Conservation (phyloP, 2,329 filamentous ascomycete species). For the Trichophyton schoenleinii region DNA sequence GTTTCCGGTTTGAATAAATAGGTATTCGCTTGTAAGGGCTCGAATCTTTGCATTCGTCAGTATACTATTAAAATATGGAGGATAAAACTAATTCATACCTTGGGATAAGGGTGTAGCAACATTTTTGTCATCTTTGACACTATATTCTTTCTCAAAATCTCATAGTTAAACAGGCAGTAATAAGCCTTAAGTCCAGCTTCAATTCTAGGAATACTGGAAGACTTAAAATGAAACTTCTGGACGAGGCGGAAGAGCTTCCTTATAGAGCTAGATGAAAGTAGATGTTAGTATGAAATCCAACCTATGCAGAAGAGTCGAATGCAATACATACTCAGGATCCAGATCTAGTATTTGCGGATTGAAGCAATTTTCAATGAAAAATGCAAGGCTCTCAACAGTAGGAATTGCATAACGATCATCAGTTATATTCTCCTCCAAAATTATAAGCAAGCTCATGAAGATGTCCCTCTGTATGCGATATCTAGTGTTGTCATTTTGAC, state of each 20-base stretch:
- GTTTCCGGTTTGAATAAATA: conserved; percentile 25
- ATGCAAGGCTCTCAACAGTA: conserved; percentile 62
- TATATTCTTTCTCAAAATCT: conserved; percentile 42
- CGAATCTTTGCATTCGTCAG: conserved; percentile 22
- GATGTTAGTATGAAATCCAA: background rate
- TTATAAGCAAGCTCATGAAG: conserved; percentile 41
- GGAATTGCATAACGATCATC: conserved; percentile 63
- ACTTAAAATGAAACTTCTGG: conserved; percentile 72
- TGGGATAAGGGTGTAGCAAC: conserved; percentile 71
- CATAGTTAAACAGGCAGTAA: conserved; percentile 50
- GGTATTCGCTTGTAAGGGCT: conserved; percentile 23
- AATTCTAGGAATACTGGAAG: conserved; percentile 67
- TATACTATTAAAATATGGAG: background rate
- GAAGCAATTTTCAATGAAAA: conserved; percentile 55
- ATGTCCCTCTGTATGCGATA: conserved; percentile 33
- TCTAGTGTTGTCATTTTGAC: conserved; percentile 19
- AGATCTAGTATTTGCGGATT: conserved; percentile 32
- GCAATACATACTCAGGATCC: conserved; percentile 23
- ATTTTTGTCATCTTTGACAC: conserved; percentile 58
- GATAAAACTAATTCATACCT: conserved; percentile 33
- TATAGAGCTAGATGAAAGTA: conserved; percentile 15
- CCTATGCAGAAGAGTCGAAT: background rate
- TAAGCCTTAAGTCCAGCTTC: conserved; percentile 72
- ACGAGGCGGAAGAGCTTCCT: conserved; percentile 55
- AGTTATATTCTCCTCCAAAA: conserved; percentile 41